Percentiles rank a stretch among this genome's conserved stretches.
Evolutionary conservation across 2,329 filamentous ascomycete genomes (phyloP).

Genomic region (Endocalyx cinctus): DNA sequence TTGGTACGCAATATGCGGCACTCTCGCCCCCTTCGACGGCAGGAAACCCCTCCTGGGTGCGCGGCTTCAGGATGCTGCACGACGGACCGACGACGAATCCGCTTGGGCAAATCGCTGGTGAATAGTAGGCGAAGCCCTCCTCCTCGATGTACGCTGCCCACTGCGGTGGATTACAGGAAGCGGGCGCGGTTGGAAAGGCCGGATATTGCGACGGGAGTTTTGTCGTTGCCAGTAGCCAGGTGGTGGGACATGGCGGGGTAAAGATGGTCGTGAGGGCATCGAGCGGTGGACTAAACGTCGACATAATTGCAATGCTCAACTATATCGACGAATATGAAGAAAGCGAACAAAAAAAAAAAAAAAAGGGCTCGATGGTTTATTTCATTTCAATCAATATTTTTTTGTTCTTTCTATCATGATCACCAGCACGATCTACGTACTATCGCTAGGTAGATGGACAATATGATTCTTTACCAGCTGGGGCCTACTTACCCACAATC

Average conservation of each 20-base stretch:
- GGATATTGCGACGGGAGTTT: constrained; percentile 35
- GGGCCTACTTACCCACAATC: too few relatives aligned
- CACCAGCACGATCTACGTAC: too few relatives aligned
- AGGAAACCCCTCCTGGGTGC: constrained; percentile 24
- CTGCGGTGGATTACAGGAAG: constrained; percentile 30
- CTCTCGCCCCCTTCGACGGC: constrained; percentile 16
- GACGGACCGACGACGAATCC: constrained; percentile 17
- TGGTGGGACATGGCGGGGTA: constrained; percentile 32
- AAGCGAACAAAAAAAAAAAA: too few relatives aligned
- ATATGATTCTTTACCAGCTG: too few relatives aligned
- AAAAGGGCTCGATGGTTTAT: too few relatives aligned
- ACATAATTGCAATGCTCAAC: too few relatives aligned
- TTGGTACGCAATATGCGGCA: constrained; percentile 19
- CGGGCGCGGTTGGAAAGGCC: constrained; percentile 26
- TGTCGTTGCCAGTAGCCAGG: constrained; percentile 35
- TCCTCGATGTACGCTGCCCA: constrained; percentile 31
- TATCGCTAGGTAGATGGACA: too few relatives aligned
- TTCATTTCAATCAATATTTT: too few relatives aligned
- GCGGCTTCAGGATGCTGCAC: constrained; percentile 14
- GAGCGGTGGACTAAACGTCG: constrained; percentile 18
- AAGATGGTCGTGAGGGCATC: constrained; percentile 37
- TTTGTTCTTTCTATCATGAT: too few relatives aligned
- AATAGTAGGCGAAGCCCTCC: constrained; percentile 29
- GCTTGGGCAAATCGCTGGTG: constrained; percentile 19
- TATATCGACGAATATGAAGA: too few relatives aligned